Base-by-base conservation (phyloP, 352 stramenopile species). In the Phytophthora idaei region DNA sequence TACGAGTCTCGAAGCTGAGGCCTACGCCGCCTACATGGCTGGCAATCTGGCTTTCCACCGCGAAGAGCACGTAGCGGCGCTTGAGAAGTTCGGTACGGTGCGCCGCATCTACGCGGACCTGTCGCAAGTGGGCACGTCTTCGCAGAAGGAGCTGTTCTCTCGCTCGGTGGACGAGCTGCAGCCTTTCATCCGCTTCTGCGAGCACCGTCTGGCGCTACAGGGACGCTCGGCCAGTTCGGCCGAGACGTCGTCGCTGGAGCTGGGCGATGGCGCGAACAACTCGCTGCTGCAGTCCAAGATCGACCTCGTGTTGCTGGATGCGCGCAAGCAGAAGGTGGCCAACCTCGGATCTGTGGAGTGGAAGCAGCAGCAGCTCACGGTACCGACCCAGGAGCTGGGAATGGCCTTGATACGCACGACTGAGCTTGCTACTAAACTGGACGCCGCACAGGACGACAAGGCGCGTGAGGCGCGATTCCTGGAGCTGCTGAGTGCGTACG, bases 11-110 rank as follows among this genome's bases (percentile, higher is more conserved):
- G 90, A 97, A 54, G 90, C 90, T 0, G 88, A 93, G 61, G 89
- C 91, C 34, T 97, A 97, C 69, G 85, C 86, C 4, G 81, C 89
- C 42, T 97, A 89, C 64, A 97, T 97, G 90, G 65, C 76, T 15
- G 91, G 90, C 27, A 96, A 95, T 63, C 73, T 96, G 29, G 80
- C 90, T 28, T 93, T 97, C 60, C 88, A 97, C 68, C 90, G 92
- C 41, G 89, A 97, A 54, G 81, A 90, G 51, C 93, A 94, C 75
- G 78, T 89, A 45, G 73, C 74, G 25, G 91, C 91, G 56, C 76
- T 96, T 31, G 86, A 95, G 10, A 86, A 89, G 55, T 95, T 96
- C 57, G 65, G 61, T 42, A 95, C 85, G 21, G 87, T 85, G 31
- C 84, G 88, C 34, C 83, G 85, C 51, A 95, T 97, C 68, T 96